Conservation (phyloP, 768 basidiomycete species). For the Russula sp. region DNA sequence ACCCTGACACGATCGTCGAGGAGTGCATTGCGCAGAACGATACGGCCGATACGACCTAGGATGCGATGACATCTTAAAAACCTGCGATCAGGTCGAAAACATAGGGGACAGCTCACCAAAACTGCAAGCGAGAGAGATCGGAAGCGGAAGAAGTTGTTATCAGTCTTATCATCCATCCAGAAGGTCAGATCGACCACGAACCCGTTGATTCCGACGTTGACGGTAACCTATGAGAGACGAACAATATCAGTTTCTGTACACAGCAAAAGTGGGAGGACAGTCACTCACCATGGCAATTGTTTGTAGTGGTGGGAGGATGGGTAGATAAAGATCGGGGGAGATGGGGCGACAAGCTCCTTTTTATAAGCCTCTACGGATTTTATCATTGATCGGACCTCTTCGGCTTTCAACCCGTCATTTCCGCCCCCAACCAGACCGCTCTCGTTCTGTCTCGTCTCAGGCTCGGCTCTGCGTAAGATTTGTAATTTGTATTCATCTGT, state of each 20-base stretch:
- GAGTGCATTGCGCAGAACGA: slow-evolving; percentile 93
- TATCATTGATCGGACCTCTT: slow-evolving; percentile 20
- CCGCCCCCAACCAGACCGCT: background rate
- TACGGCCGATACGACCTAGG: slow-evolving; percentile 97
- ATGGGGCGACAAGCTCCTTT: slow-evolving; percentile 3
- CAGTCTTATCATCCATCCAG: background rate
- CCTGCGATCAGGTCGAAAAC: background rate
- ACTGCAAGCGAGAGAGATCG: slow-evolving; percentile 35
- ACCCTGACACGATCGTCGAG: slow-evolving; percentile 69
- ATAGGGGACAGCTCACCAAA: slow-evolving; percentile 51
- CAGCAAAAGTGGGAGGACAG: background rate
- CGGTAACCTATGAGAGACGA: slow-evolving; percentile 51
- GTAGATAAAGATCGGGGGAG: slow-evolving; percentile 2
- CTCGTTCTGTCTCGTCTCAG: background rate
- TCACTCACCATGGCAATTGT: background rate
- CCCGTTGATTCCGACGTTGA: slow-evolving; percentile 98
- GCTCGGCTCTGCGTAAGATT: background rate
- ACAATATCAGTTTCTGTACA: background rate
- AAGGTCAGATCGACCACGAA: slow-evolving; percentile 37
- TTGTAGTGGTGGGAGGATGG: background rate
- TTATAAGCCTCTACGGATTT: background rate
- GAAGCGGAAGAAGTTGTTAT: slow-evolving; percentile 10
- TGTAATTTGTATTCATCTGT: background rate
- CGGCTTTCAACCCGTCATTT: background rate
- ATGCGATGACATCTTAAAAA: background rate